Base-by-base conservation (phyloP, 148 eudicot species). In the Salicornia ramosissima region DNA sequence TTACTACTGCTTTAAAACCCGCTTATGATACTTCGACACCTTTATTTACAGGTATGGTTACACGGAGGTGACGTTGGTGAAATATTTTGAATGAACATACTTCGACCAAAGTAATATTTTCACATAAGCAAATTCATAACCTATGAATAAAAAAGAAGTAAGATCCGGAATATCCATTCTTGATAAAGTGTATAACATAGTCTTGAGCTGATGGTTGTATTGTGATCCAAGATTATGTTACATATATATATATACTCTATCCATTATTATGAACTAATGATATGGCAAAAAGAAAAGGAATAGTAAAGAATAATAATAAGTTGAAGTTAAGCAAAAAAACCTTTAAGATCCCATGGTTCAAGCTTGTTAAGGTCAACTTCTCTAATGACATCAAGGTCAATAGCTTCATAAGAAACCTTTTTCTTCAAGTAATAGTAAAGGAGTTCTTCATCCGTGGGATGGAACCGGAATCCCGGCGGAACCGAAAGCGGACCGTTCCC, bases 261-360 rank as follows among this genome's bases (percentile, higher is more conserved):
- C 10, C 70, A 28, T 15, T 6, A 10, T 28, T 10, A 7, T 22
- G 4, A 24, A 15, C 6, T 26, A 26, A 29, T 8, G 6, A 45
- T 25, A 34, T 25, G 55, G 55, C 8, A 42, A 21, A 15, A 31
- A 19, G 0, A 50, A 50, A 18, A 43, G 15, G 13, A 11, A 3
- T 31, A 54, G 50, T 21, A 22, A 40, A 12, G 24, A 33, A 29
- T 24, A 39, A 36, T 9, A 40, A 36, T n/a, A 42, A 40, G 26
- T 52, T 40, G 4, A 47, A 6, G 75, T 29, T n/a, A n/a, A n/a
- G n/a, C n/a, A n/a, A n/a, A n/a, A n/a, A n/a, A 19, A 93, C 98
- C 98, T 87, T 90, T 90, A 73, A 93, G 95, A 69, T 93, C 98
- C 98, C 98, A 93, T 45, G 98, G 98, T 81, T 93, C 98, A 47